Evolutionary conservation across 2,329 filamentous ascomycete species (phyloP).

Genomic region (Coniochaeta sp.): DNA sequence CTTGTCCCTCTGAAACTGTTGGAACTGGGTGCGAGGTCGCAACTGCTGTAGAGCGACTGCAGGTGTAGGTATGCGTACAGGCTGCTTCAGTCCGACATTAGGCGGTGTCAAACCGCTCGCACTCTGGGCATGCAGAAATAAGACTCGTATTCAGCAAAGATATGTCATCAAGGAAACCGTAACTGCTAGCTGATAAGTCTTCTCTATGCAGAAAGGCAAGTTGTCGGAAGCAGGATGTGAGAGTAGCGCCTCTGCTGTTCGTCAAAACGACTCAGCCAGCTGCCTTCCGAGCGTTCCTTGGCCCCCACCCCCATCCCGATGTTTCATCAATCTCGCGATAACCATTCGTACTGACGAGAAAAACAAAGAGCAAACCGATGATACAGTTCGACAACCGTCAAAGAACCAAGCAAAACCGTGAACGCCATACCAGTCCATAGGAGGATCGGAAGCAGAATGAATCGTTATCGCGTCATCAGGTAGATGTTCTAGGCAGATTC

Average conservation of each 20-base stretch:
- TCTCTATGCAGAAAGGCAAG: neutral
- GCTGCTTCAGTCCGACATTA: no score
- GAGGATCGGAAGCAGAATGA: neutral
- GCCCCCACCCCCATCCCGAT: neutral
- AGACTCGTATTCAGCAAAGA: neutral
- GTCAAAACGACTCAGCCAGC: neutral
- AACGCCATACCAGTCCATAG: neutral
- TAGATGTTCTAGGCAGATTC: conserved; percentile 26
- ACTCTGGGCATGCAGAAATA: neutral
- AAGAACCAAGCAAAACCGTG: neutral
- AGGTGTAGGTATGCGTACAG: neutral
- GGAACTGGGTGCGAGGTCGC: neutral
- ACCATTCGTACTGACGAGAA: neutral
- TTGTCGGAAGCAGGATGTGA: neutral
- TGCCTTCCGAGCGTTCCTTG: neutral
- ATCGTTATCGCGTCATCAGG: conserved; percentile 6
- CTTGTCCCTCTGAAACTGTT: neutral
- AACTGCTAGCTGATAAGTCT: neutral
- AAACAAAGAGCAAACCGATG: neutral
- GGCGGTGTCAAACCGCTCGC: neutral
- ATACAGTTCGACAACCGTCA: neutral
- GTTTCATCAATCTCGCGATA: neutral
- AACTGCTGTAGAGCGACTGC: neutral
- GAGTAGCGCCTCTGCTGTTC: neutral
- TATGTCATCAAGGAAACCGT: neutral